Conservation (phyloP, 78 protist genomes). For the Dictyostelium brefeldianum region DNA sequence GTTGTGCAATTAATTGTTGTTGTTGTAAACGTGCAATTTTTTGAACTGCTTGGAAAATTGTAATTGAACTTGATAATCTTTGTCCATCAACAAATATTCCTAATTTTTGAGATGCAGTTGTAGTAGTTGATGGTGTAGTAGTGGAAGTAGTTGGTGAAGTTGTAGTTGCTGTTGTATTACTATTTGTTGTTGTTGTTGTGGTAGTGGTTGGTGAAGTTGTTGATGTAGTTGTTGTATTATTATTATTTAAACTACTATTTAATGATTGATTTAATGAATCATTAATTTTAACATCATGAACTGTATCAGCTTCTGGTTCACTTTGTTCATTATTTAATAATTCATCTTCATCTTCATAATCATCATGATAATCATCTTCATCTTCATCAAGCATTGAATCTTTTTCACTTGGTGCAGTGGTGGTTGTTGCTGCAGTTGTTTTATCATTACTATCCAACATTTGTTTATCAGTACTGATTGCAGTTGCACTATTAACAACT, state of each 20-base stretch:
- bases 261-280: not conserved
- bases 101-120: slow-evolving; percentile 1
- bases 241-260: not conserved
- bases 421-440: not conserved
- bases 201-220: not conserved
- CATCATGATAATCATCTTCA: slow-evolving; percentile 68
- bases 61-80: slow-evolving; percentile 33
- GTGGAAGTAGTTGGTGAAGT: slow-evolving; percentile 9
- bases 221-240: not conserved
- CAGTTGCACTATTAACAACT: not conserved
- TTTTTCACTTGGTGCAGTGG: not conserved
- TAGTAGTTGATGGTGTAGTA: slow-evolving; percentile 41
- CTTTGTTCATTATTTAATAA: slow-evolving; percentile 29
- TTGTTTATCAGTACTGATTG: not conserved
- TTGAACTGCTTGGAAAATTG: slow-evolving; percentile 74
- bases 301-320: slow-evolving; percentile 60
- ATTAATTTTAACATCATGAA: slow-evolving; percentile 70
- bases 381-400: slow-evolving; percentile 35
- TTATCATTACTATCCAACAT: too few relatives aligned
- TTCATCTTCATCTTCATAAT: slow-evolving; percentile 65
- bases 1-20: not conserved
- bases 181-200: not conserved
- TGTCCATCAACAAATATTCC: slow-evolving; percentile 74
- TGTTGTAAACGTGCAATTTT: slow-evolving; percentile 36
- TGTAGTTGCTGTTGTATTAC: not conserved